These are phyloP conservation scores for Talaromyces marneffei DNA, from an alignment of 2,329 filamentous ascomycete species.

Conservation along the genomic window DNA sequence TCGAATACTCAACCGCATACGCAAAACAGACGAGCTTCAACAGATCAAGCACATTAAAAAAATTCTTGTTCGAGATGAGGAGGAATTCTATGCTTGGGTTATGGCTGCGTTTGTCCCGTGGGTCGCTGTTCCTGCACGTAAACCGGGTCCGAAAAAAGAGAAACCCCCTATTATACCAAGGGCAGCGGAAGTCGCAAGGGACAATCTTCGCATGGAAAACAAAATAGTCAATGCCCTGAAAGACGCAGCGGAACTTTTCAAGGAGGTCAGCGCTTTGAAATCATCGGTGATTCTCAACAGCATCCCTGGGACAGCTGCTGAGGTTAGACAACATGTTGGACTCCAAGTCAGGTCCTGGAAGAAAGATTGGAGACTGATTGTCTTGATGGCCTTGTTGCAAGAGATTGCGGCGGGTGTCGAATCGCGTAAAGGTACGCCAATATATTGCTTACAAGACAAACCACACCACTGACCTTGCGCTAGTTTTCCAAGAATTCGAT, in stretches of 20 bases:
- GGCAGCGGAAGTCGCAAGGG: constrained; percentile 60
- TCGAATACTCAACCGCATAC: constrained; percentile 35
- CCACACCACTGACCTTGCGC: constrained; percentile 16
- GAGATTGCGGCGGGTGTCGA: constrained; percentile 32
- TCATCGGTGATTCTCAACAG: constrained; percentile 23
- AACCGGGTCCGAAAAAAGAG: constrained; percentile 36
- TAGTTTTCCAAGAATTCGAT: constrained; percentile 48
- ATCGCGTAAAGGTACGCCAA: constrained; percentile 28
- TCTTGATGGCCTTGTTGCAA: constrained; percentile 36
- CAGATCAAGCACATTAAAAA: constrained; percentile 28
- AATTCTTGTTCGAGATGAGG: constrained; percentile 55
- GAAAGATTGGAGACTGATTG: constrained; percentile 36
- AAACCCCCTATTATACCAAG: constrained; percentile 52
- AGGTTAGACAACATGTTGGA: constrained; percentile 34
- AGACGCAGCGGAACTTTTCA: constrained; percentile 57
- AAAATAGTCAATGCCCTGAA: constrained; percentile 65
- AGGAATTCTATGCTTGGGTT: constrained; percentile 69
- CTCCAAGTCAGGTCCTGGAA: constrained; percentile 31
- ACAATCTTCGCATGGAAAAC: constrained; percentile 75
- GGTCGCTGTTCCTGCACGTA: constrained; percentile 45
- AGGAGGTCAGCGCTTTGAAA: constrained; percentile 60
- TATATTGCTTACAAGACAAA: not conserved
- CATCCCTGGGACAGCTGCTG: constrained; percentile 26
- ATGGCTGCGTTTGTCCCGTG: constrained; percentile 71
- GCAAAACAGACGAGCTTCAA: not conserved